Evolutionary conservation across 768 basidiomycete species (phyloP).

Genomic region (Auricularia heimuer): DNA sequence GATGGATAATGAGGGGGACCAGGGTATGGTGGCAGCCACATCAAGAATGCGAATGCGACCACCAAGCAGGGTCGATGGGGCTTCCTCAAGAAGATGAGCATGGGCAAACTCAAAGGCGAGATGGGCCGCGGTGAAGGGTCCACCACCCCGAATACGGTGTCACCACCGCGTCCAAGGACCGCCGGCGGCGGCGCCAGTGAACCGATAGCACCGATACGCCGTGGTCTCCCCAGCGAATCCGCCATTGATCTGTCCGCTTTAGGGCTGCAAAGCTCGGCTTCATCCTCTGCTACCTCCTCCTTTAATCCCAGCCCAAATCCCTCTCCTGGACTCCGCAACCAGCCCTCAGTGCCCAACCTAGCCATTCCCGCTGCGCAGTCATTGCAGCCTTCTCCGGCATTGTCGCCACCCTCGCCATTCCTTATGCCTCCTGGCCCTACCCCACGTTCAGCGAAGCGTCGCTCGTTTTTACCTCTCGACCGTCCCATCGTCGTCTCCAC

Average conservation of each 20-base stretch:
- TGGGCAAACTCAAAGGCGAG: constrained; percentile 81
- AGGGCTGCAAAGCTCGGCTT: neutral
- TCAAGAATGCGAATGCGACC: neutral
- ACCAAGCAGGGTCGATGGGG: constrained; percentile 78
- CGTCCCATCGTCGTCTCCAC: constrained; percentile 34
- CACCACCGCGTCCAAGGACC: neutral
- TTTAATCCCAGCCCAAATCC: neutral
- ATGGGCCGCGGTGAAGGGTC: constrained; percentile 21
- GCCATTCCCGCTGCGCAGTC: neutral
- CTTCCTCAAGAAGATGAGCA: constrained; percentile 97
- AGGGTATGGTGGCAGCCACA: neutral
- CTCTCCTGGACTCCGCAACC: neutral
- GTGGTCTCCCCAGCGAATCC: neutral
- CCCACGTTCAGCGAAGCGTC: constrained; percentile 50
- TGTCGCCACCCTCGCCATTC: constrained; percentile 2
- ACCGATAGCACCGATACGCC: neutral
- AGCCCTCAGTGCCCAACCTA: neutral
- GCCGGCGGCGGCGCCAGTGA: neutral
- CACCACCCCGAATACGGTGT: neutral
- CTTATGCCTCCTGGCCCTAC: constrained; percentile 5
- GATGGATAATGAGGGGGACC: neutral
- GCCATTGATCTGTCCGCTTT: neutral
- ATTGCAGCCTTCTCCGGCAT: neutral
- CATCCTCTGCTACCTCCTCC: neutral
- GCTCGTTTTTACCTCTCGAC: constrained; percentile 87